Percentiles rank a stretch among this genome's conserved stretches.
These are phyloP conservation scores for Candida nanaspora DNA, from an alignment of 805 yeast species.

Conservation along the genomic window DNA sequence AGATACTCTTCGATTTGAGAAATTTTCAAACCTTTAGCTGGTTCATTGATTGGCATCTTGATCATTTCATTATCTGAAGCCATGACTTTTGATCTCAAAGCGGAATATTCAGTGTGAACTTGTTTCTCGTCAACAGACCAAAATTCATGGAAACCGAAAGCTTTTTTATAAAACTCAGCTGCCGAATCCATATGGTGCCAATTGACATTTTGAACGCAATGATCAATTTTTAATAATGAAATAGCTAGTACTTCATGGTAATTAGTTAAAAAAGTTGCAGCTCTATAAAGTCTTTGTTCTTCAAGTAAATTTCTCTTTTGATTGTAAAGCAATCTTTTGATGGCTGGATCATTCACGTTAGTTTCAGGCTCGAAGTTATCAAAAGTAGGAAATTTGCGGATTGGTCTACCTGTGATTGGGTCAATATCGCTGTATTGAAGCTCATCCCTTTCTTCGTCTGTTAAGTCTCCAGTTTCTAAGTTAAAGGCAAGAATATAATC, in stretches of 20 bases:
- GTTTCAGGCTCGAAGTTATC: neutral
- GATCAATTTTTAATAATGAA: slow-evolving; percentile 49
- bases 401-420: neutral
- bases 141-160: slow-evolving; percentile 68
- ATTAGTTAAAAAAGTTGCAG: neutral
- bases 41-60: slow-evolving; percentile 83
- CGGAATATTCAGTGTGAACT: slow-evolving; percentile 62
- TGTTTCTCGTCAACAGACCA: slow-evolving; percentile 83
- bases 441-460: neutral
- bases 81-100: slow-evolving; percentile 72
- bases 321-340: neutral
- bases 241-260: slow-evolving; percentile 8
- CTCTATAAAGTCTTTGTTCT: neutral
- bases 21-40: slow-evolving; percentile 57
- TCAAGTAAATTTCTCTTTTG: neutral
- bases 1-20: slow-evolving; percentile 82
- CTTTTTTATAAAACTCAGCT: slow-evolving; percentile 51
- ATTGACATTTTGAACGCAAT: slow-evolving; percentile 71
- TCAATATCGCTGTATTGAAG: neutral
- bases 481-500: neutral
- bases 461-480: neutral
- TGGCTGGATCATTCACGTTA: neutral
- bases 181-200: slow-evolving; percentile 59
- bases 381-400: neutral
- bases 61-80: slow-evolving; percentile 55